These are phyloP conservation scores for Tricholoma sp. DNA, from an alignment of 768 basidiomycete species.

Conservation along the genomic window DNA sequence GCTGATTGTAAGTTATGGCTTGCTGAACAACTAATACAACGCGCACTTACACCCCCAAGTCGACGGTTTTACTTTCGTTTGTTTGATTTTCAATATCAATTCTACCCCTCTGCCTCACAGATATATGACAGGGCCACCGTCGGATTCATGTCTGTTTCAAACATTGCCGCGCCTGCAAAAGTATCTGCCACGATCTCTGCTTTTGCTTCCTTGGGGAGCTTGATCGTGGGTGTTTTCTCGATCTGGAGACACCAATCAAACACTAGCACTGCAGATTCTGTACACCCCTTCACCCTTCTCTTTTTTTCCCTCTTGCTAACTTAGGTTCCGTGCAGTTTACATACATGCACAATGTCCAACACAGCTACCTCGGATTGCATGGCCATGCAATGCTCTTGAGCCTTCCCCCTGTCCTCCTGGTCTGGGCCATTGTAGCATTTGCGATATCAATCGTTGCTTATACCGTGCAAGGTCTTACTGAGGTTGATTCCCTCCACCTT, in stretches of 20 bases:
- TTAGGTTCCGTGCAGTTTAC: slow-evolving; percentile 32
- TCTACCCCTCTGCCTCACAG: not conserved
- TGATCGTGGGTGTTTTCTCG: slow-evolving; percentile 50
- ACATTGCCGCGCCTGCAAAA: slow-evolving; percentile 30
- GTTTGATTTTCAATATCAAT: slow-evolving; percentile 12
- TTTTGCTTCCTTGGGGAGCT: slow-evolving; percentile 48
- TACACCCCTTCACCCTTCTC: slow-evolving; percentile 14
- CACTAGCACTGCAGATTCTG: slow-evolving; percentile 38
- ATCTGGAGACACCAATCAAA: slow-evolving; percentile 53
- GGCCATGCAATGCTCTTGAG: slow-evolving; percentile 49
- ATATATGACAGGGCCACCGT: slow-evolving; percentile 39
- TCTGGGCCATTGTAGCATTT: slow-evolving; percentile 50
- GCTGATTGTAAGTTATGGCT: slow-evolving; percentile 38
- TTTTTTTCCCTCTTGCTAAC: not conserved
- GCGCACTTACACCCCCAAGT: slow-evolving; percentile 21
- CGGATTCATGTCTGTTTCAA: slow-evolving; percentile 40
- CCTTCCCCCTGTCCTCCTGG: slow-evolving; percentile 48
- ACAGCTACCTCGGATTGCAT: slow-evolving; percentile 37
- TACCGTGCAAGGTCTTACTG: slow-evolving; percentile 31
- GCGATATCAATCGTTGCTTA: slow-evolving; percentile 41
- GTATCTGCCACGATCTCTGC: slow-evolving; percentile 40
- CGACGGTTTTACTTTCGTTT: slow-evolving; percentile 50
- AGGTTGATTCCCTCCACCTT: slow-evolving; percentile 15
- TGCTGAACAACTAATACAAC: not conserved
- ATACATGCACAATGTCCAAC: slow-evolving; percentile 48